Conservation (phyloP, 306 rosid genomes). For the Castanopsis chinensis region DNA sequence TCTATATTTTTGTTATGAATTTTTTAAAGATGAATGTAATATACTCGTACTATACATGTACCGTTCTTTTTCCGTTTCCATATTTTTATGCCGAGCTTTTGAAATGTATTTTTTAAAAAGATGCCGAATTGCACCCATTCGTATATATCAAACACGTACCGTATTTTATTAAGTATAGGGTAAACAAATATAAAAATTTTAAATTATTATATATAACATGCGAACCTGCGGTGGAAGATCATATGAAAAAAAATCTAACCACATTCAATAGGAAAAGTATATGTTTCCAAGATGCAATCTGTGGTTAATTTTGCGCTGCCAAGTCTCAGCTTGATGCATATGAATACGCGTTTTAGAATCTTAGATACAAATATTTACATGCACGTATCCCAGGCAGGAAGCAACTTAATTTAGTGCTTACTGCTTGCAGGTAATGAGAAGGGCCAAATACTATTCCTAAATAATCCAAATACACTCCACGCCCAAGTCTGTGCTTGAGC, state of each 20-base stretch:
- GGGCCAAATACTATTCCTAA: conserved; percentile 73
- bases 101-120: too few relatives aligned
- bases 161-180: too few relatives aligned
- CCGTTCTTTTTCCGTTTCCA: too few relatives aligned
- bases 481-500: conserved; percentile 72
- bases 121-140: too few relatives aligned
- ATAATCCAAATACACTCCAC: conserved; percentile 86
- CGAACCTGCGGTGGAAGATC: neutral
- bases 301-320: neutral
- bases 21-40: too few relatives aligned
- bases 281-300: neutral
- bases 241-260: neutral
- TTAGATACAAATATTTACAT: neutral
- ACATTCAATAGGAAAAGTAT: neutral
- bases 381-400: conserved; percentile 20
- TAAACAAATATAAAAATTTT: too few relatives aligned
- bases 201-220: too few relatives aligned
- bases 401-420: conserved; percentile 20
- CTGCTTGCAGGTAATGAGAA: conserved; percentile 61
- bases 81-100: too few relatives aligned
- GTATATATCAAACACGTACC: too few relatives aligned
- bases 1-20: too few relatives aligned
- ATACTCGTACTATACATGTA: too few relatives aligned
- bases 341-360: neutral
- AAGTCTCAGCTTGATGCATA: neutral